A percentile compares a stretch with the other conserved stretches of the same genome.
Conservation (phyloP, 495 filamentous ascomycete genomes). For the Venustampulla echinocandica region DNA sequence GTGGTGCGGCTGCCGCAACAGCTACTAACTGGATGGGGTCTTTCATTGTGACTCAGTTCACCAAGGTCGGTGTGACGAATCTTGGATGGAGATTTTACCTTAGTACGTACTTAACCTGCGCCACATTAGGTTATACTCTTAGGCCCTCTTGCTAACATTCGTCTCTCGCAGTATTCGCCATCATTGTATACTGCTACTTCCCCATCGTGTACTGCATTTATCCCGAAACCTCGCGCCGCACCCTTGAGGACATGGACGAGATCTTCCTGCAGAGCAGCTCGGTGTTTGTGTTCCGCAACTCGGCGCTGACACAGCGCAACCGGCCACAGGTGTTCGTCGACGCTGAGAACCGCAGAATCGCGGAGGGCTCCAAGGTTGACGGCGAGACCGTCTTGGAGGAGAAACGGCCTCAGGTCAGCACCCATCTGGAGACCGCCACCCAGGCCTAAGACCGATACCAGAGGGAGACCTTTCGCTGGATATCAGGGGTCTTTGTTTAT, state of each 20-base stretch:
- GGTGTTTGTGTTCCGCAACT: background rate
- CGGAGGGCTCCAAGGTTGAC: too few relatives aligned
- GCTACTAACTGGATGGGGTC: constrained; percentile 32
- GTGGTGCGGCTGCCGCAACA: constrained; percentile 30
- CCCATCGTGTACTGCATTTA: constrained; percentile 29
- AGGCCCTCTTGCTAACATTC: background rate
- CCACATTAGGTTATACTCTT: background rate
- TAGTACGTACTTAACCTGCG: background rate
- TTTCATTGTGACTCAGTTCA: constrained; percentile 31
- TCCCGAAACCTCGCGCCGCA: constrained; percentile 29
- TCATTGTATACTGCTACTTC: constrained; percentile 25
- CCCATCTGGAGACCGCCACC: too few relatives aligned
- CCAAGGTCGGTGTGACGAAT: constrained; percentile 27
- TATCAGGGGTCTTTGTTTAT: too few relatives aligned
- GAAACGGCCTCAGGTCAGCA: too few relatives aligned
- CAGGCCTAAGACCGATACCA: too few relatives aligned
- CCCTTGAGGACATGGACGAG: constrained; percentile 32
- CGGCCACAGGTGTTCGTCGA: too few relatives aligned
- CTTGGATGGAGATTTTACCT: constrained; percentile 31
- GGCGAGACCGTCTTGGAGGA: too few relatives aligned
- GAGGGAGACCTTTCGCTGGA: too few relatives aligned
- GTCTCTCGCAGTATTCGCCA: constrained; percentile 28
- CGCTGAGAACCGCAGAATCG: too few relatives aligned
- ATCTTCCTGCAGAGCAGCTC: constrained; percentile 20
- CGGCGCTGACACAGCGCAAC: background rate